Base-by-base conservation (phyloP, 768 basidiomycete genomes). In the Phaffia tasmanica region DNA sequence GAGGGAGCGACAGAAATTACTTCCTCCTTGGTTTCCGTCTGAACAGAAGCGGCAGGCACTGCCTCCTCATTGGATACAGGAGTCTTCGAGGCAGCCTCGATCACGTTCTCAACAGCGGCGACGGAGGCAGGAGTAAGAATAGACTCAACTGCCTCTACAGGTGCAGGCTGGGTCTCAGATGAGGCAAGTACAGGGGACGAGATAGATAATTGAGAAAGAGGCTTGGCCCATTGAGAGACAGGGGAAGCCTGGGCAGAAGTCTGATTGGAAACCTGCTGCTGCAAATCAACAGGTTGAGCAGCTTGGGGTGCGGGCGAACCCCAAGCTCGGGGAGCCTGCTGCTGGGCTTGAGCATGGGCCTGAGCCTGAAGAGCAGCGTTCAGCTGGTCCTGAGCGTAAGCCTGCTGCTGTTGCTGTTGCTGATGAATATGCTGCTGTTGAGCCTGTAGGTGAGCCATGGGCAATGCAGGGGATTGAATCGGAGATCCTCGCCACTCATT, bases 1-100 rank as follows among this genome's bases (percentile, higher is more conserved):
- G 83, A 82, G 54, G 81, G 77, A 72, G 85, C 86, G 19, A 77
- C 64, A 48, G 75, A 77, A 30, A 72, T 11, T 4, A 42, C 35
- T 42, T 42, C 35, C 35, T 42, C 35, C 11, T 42, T 42, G 35
- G 11, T 59, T n/a, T 69, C 32, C 9, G 72, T 68, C 19, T 72
- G 66, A 32, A 74, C 68, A n/a, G 55, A 56, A 6, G 72, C 64
- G 27, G 71, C 54, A 15, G 77, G 73, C 8, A 72, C 50, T 65
- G 74, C 48, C 74, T 77, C 64, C 57, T 70, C 69, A 51, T 70
- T 70, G 7, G 72, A 59, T 57, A 70, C 67, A 42, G 53, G 27
- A 27, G 53, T 29, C 70, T 66, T 29, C 61, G 64, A 15, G 69
- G 35, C 42, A 70, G 64, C 29, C 56, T 23, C 18, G 70, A 59